Base-by-base conservation (phyloP, 2,329 filamentous ascomycete species). In the Ophiocordyceps unilateralis region DNA sequence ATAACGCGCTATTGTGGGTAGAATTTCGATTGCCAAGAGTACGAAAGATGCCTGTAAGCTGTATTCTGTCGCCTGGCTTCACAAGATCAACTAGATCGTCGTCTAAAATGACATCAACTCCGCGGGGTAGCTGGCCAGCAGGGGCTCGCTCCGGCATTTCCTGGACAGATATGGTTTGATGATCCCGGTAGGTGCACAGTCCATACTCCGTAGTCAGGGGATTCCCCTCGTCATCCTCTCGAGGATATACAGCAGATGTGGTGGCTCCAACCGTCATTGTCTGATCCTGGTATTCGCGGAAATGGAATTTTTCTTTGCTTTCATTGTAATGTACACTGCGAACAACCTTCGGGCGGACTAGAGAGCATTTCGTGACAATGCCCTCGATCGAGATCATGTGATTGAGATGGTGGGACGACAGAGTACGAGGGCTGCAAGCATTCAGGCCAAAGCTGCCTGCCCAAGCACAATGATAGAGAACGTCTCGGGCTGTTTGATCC, bases 271-370 rank as follows among this genome's bases (percentile, higher is more conserved):
- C 91, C 43, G 84, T 89, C 89, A 96, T 98, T 2, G 91, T 98
- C 67, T 96, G 89, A 61, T 98, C 91, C 51, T 81, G 76, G 60
- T 98, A 98, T 58, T 91, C 86, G 49, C 87, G 76, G 55, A 84
- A 87, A 54, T 89, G 78, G 52, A 96, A 98, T 36, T 81, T 83
- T 49, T 85, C 75, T 60, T 85, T 87, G 49, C 66, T 76, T 63
- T 95, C 88, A 54, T 86, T 93, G 65, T 88, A 96, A 61, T 98
- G 91, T 43, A 98, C 88, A 63, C 91, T 96, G 66, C 93, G 93
- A 48, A 96, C 81, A n/a, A 98, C 78, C 64, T 98, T 98, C 11
- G 91, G 91, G 44, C 93, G 76, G 48, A 98, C 93, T 19, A 98
- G 71, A 21, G 88, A 95, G 64, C 86, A 93, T 60, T 91, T 83